Conservation (phyloP, 208 protist genomes). For the Crithidia acanthocephali region DNA sequence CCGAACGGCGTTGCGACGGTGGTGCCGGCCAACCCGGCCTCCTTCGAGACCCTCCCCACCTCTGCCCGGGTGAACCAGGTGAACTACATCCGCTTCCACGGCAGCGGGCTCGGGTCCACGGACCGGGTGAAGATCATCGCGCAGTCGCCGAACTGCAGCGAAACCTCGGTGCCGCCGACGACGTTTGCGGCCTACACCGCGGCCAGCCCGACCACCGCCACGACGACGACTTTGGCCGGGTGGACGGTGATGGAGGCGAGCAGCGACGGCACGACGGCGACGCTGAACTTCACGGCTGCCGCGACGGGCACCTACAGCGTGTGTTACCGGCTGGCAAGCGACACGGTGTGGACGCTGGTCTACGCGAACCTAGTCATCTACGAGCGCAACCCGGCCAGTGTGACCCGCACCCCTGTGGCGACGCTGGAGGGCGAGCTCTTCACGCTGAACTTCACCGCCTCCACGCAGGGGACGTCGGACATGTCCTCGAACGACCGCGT, state of each 20-base stretch:
- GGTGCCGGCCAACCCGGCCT: constrained; percentile 74
- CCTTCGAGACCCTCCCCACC: constrained; percentile 60
- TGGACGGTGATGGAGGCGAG: constrained; percentile 55
- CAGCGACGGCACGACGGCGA: constrained; percentile 40
- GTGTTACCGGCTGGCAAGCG: constrained; percentile 79
- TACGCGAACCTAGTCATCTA: constrained; percentile 75
- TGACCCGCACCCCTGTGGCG: constrained; percentile 53
- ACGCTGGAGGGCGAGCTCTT: constrained; percentile 85
- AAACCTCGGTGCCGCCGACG: constrained; percentile 53
- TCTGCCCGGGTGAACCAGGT: constrained; percentile 49
- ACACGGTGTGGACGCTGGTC: constrained; percentile 91
- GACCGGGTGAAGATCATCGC: constrained; percentile 84
- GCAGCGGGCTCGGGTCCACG: constrained; percentile 46
- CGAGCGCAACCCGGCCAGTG: constrained; percentile 54
- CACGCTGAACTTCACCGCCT: constrained; percentile 73
- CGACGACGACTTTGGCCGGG: constrained; percentile 29
- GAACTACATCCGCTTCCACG: constrained; percentile 67
- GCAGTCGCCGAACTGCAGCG: constrained; percentile 64
- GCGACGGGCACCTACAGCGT: constrained; percentile 70
- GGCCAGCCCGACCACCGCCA: constrained; percentile 21
- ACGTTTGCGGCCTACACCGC: constrained; percentile 55
- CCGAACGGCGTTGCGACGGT: constrained; percentile 52
- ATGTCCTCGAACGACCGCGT: constrained; percentile 57
- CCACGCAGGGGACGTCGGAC: constrained; percentile 10
- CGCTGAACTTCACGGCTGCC: constrained; percentile 69